Evolutionary conservation across 106 monocot species (phyloP), one percentile per base, ranked within the genome.

Genomic region (Amphibolis antarctica): DNA sequence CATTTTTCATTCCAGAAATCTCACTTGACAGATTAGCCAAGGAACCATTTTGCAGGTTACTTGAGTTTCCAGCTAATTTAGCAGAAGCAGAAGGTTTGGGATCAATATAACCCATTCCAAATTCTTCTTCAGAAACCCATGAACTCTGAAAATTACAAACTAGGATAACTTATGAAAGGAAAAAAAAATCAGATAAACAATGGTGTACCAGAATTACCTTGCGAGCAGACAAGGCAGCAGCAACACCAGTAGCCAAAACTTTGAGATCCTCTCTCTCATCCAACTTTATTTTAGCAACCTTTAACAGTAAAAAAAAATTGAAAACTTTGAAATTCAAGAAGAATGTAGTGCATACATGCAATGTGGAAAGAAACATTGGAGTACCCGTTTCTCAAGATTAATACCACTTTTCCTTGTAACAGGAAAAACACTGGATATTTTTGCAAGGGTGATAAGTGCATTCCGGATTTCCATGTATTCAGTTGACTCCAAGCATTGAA

Each of bases 251-350:
- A 44, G 98, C 98, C 62, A 98, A 75, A 62, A 98, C 98, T 60
- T 98, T 98, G 13, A 98, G 76, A 69, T 98, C 98, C 72, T 98
- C 98, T 66, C 98, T 75, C 44, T 98, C 98, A 69, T 98, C 98
- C 55, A 68, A 64, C 63, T 91, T 98, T 50, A 98, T 87, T 81
- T 98, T 98, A 63, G 69, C 60, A 31, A 98, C 88, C 92, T 93
- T 66, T 3, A 69, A 49, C 20, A 59, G 20, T 42, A 17, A 64
- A 23, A 12, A 14, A 4, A 42, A 13, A 42, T 7, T 28, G 18
- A n/a, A 45, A 28, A 18, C 9, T 56, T 2, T 28, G 14, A 11
- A 56, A 17, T n/a, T 49, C 15, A 49, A 13, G 15, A 9, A 49
- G 48, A 49, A 3, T 25, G 26, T 27, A 28, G 26, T 5, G 15